phyloP scores from a whole-genome alignment of 2,329 filamentous ascomycete species.

The Colletotrichum plurivorum region DNA sequence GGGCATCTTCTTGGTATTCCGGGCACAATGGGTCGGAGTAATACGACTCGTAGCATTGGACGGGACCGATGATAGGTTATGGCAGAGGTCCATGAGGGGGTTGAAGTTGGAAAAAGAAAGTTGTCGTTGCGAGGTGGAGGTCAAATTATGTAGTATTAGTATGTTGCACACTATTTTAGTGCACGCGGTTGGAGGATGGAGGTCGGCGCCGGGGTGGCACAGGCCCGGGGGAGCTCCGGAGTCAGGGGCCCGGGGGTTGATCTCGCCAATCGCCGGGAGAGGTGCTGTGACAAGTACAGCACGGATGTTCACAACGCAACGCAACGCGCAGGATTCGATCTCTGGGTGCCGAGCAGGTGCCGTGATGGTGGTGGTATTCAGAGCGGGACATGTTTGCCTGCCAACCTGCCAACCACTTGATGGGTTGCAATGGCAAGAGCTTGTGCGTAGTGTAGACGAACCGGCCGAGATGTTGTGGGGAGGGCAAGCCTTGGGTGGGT shows the following conservation, averaged over 20 bases:
- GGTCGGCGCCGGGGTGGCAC: constrained; percentile 16
- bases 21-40: constrained; percentile 3
- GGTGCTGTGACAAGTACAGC: constrained; percentile 2
- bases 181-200: background rate
- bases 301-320: background rate
- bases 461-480: background rate
- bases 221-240: constrained; percentile 14
- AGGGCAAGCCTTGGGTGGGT: background rate
- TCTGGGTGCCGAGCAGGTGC: constrained; percentile 5
- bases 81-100: too few species aligned
- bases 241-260: constrained; percentile 5
- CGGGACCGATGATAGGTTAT: background rate
- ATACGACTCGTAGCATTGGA: background rate
- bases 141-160: background rate
- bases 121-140: constrained; percentile 15
- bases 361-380: constrained; percentile 23
- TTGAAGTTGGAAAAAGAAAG: constrained; percentile 30
- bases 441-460: constrained; percentile 1
- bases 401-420: background rate
- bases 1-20: background rate
- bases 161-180: too few species aligned
- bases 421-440: constrained; percentile 16
- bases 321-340: background rate
- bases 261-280: constrained; percentile 29
- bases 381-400: constrained; percentile 12